Percentiles rank a stretch among this genome's conserved stretches.
Conservation (phyloP, 2,329 filamentous ascomycete genomes). For the Moelleriella libera region DNA sequence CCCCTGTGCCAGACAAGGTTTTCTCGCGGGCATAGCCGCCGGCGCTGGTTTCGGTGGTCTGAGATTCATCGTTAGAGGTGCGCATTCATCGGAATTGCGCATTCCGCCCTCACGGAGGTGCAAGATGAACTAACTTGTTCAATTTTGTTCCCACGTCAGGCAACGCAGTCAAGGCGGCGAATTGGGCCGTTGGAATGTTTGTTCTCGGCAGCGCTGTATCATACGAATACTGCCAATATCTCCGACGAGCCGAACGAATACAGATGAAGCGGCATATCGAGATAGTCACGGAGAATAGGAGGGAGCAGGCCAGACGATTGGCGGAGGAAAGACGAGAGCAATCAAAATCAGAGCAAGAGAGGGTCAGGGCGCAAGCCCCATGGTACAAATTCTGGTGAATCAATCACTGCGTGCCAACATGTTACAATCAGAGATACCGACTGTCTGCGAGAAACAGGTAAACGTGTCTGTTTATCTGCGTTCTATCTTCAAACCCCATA, state of each 20-base stretch:
- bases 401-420: neutral
- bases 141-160: conserved; percentile 8
- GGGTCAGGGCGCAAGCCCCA: conserved; percentile 19
- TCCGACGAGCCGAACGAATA: conserved; percentile 58
- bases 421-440: no score
- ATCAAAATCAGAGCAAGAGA: conserved; percentile 16
- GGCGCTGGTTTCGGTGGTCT: conserved; percentile 65
- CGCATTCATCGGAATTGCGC: neutral
- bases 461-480: no score
- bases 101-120: neutral
- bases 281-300: conserved; percentile 37
- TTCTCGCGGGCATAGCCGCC: conserved; percentile 69
- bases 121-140: neutral
- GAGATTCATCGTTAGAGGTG: conserved; percentile 64
- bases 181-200: conserved; percentile 77
- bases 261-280: conserved; percentile 80
- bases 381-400: conserved; percentile 45
- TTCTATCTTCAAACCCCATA: no score
- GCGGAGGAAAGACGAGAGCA: conserved; percentile 24
- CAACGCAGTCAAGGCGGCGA: conserved; percentile 41
- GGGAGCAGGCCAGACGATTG: conserved; percentile 28
- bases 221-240: conserved; percentile 75
- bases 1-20: conserved; percentile 71
- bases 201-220: conserved; percentile 52
- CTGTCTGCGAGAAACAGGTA: no score